Evolutionary conservation across 768 basidiomycete species (phyloP).

Genomic region (Boletus rufocinnamomeus): DNA sequence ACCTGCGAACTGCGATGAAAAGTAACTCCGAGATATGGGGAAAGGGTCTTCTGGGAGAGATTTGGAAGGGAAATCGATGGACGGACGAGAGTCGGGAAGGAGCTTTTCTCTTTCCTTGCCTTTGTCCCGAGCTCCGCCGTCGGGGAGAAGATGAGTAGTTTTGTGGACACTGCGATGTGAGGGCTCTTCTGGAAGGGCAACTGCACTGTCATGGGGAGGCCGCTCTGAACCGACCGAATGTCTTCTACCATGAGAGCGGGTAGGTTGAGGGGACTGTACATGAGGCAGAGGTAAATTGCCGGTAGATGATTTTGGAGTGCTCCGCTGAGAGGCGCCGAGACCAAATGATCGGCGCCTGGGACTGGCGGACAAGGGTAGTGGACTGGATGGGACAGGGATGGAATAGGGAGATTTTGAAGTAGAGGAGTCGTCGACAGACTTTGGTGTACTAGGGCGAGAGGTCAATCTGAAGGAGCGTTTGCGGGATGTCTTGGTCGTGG

Average conservation of each 20-base stretch:
- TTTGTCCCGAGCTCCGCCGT: slow-evolving; percentile 23
- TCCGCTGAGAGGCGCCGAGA: slow-evolving; percentile 29
- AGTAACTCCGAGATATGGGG: slow-evolving; percentile 14
- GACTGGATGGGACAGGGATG: slow-evolving; percentile 33
- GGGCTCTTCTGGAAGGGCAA: slow-evolving; percentile 33
- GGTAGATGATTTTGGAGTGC: slow-evolving; percentile 34
- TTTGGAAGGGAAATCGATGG: slow-evolving; percentile 21
- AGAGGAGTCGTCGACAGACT: slow-evolving; percentile 25
- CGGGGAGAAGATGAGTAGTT: slow-evolving; percentile 4
- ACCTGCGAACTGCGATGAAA: slow-evolving; percentile 12
- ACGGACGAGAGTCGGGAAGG: slow-evolving; percentile 14
- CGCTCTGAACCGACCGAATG: slow-evolving; percentile 34
- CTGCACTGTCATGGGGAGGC: slow-evolving; percentile 35
- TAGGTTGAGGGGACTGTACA: slow-evolving; percentile 9
- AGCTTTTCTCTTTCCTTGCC: slow-evolving; percentile 30
- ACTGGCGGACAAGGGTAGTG: slow-evolving; percentile 35
- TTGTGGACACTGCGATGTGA: slow-evolving; percentile 19
- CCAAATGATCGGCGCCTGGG: slow-evolving; percentile 37
- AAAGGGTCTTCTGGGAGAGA: slow-evolving; percentile 26
- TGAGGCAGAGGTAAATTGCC: slow-evolving; percentile 29
- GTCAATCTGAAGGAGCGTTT: slow-evolving; percentile 35
- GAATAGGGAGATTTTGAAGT: slow-evolving; percentile 22
- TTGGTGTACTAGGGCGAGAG: slow-evolving; percentile 35
- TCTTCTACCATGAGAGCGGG: slow-evolving; percentile 30
- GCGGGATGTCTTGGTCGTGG: slow-evolving; percentile 19